Percentiles rank a stretch among this genome's conserved stretches.
phyloP scores from a whole-genome alignment of 352 stramenopile genomes.

The Peronospora destructor region DNA sequence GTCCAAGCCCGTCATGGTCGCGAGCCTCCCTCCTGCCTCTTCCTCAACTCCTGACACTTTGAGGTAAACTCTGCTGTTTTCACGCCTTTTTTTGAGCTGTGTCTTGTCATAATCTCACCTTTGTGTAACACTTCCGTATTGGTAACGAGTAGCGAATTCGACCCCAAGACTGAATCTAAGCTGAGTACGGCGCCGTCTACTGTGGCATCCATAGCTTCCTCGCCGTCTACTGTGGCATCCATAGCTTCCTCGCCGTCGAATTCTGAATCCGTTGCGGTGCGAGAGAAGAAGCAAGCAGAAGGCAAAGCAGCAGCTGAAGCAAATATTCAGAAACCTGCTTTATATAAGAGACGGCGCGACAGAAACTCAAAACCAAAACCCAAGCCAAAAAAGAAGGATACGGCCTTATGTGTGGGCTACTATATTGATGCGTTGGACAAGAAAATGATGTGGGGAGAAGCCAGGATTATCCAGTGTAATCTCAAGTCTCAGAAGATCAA shows the following conservation, averaged over 20 bases:
- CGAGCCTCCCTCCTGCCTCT: constrained; percentile 15
- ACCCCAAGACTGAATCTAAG: constrained; percentile 12
- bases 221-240: constrained; percentile 4
- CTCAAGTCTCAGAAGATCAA: constrained; percentile 50
- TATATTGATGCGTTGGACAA: constrained; percentile 69
- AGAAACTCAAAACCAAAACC: constrained; percentile 20
- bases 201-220: constrained; percentile 2
- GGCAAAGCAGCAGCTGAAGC: not conserved
- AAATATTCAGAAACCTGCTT: constrained; percentile 4
- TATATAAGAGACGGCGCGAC: constrained; percentile 20
- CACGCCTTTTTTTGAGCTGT: not conserved
- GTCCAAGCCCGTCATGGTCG: constrained; percentile 26
- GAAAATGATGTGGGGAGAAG: constrained; percentile 66
- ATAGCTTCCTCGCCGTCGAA: constrained; percentile 5
- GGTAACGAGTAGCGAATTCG: constrained; percentile 10
- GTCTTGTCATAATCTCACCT: not conserved
- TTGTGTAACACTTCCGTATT: constrained; percentile 3
- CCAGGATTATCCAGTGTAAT: constrained; percentile 63
- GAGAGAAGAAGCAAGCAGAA: constrained; percentile 4
- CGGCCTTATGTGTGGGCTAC: constrained; percentile 41
- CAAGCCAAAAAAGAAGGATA: constrained; percentile 30
- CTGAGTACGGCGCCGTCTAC: constrained; percentile 14
- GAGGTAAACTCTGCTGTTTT: constrained; percentile 4
- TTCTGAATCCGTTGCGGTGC: constrained; percentile 1
- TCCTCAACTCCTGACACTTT: constrained; percentile 13